Percentiles rank a stretch among this genome's conserved stretches.
These are phyloP conservation scores for Lentinula lateritia DNA, from an alignment of 768 basidiomycete species.

Conservation along the genomic window DNA sequence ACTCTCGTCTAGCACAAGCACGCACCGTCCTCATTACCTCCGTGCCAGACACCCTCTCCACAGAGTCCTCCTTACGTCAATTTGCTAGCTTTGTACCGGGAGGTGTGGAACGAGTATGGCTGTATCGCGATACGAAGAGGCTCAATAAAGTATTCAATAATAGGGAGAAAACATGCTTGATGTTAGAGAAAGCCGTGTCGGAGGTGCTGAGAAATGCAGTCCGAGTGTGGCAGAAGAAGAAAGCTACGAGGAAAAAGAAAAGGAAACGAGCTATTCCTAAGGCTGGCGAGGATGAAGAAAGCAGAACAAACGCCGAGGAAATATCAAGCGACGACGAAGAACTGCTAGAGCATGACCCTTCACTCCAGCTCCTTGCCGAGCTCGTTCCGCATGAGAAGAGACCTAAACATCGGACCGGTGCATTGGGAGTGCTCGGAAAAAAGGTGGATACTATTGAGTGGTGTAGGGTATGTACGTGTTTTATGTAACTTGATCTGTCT, in stretches of 20 bases:
- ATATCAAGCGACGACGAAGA: constrained; percentile 15
- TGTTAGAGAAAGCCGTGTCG: constrained; percentile 54
- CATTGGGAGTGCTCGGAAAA: constrained; percentile 44
- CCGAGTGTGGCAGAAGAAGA: constrained; percentile 33
- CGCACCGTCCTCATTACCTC: constrained; percentile 65
- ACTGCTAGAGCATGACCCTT: constrained; percentile 17
- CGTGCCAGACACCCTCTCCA: constrained; percentile 49
- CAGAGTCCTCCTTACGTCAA: constrained; percentile 39
- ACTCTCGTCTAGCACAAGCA: constrained; percentile 58
- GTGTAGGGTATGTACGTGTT: constrained; percentile 37
- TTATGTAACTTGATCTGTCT: not conserved
- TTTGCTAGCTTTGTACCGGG: constrained; percentile 66
- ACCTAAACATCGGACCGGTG: constrained; percentile 45
- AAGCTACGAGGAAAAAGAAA: constrained; percentile 12
- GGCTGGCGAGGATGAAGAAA: constrained; percentile 6
- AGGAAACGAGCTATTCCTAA: constrained; percentile 15
- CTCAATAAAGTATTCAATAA: constrained; percentile 38
- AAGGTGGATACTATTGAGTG: constrained; percentile 68
- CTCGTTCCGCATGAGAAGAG: constrained; percentile 45
- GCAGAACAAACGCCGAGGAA: constrained; percentile 1
- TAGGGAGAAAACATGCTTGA: constrained; percentile 40
- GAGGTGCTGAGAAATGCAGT: constrained; percentile 38
- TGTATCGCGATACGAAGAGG: constrained; percentile 47
- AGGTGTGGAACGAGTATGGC: constrained; percentile 64
- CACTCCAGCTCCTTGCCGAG: constrained; percentile 37